Percentiles rank a stretch among this genome's conserved stretches.
These are phyloP conservation scores for Xylariaceae sp. DNA, from an alignment of 2,329 filamentous ascomycete genomes.

Conservation along the genomic window DNA sequence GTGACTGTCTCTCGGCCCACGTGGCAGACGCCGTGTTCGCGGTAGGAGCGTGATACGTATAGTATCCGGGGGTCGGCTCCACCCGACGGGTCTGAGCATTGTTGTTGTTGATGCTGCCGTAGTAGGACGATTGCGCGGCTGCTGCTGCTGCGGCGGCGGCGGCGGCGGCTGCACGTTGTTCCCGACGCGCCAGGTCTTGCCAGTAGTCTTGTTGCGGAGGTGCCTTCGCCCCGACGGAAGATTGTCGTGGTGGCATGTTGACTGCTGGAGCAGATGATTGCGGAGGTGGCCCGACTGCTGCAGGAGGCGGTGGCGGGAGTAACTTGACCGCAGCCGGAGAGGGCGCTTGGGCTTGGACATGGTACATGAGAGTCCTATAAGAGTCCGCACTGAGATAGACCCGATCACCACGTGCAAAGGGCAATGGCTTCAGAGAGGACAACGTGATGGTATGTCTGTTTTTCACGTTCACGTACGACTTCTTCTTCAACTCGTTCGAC, in stretches of 20 bases:
- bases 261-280: too few species aligned
- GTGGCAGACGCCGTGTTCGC: neutral
- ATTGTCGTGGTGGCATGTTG: too few species aligned
- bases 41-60: too few species aligned
- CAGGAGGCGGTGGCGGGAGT: neutral
- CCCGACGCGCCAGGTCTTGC: too few species aligned
- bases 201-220: too few species aligned
- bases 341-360: neutral
- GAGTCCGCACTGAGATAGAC: slow-evolving; percentile 9
- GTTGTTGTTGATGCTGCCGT: neutral
- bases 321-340: neutral
- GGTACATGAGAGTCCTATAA: slow-evolving; percentile 9
- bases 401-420: too few species aligned
- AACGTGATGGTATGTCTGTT: neutral
- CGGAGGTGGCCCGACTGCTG: too few species aligned
- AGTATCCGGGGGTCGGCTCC: too few species aligned
- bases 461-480: slow-evolving; percentile 11
- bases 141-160: too few species aligned
- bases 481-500: slow-evolving; percentile 4
- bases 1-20: neutral
- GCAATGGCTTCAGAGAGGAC: slow-evolving; percentile 3
- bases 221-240: too few species aligned
- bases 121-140: neutral
- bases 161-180: too few species aligned
- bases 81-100: too few species aligned